phyloP scores from a whole-genome alignment of 768 basidiomycete species.

The Suillus discolor region DNA sequence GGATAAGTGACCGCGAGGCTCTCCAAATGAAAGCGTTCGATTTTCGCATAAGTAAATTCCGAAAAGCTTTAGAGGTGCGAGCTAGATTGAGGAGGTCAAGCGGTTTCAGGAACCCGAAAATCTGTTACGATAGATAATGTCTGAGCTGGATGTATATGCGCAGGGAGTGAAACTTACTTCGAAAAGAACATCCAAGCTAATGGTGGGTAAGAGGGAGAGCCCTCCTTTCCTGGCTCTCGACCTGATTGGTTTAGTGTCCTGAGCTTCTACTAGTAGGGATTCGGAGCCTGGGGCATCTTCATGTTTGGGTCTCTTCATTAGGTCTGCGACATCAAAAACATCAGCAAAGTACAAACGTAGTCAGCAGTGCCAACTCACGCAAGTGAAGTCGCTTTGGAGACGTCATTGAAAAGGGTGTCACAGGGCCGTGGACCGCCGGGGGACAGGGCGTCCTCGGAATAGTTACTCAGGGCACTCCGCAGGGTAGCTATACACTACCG shows the following conservation, averaged over 20 bases:
- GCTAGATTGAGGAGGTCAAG: slow-evolving; percentile 48
- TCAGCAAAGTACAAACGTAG: neutral
- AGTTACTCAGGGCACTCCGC: neutral
- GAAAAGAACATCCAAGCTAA: slow-evolving; percentile 31
- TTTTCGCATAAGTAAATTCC: slow-evolving; percentile 39
- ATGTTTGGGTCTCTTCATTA: slow-evolving; percentile 3
- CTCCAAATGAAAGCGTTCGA: slow-evolving; percentile 34
- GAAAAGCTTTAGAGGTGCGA: slow-evolving; percentile 43
- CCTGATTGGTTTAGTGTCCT: neutral
- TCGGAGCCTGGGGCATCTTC: slow-evolving; percentile 1
- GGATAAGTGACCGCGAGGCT: slow-evolving; percentile 38
- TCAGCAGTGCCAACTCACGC: neutral
- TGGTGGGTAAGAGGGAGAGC: slow-evolving; percentile 37
- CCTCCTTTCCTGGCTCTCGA: slow-evolving; percentile 4
- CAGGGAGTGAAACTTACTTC: slow-evolving; percentile 20
- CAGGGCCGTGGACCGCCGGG: slow-evolving; percentile 9
- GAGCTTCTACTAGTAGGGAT: neutral
- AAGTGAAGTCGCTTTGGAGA: neutral
- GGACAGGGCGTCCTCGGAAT: slow-evolving; percentile 5
- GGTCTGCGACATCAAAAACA: neutral
- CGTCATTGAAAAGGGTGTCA: slow-evolving; percentile 2
- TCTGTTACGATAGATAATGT: slow-evolving; percentile 28
- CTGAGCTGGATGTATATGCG: neutral
- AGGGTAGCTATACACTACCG: neutral
- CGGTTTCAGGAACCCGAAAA: slow-evolving; percentile 46